Evolutionary conservation across 179 eudicot genomes (phyloP), one percentile per base, ranked within the genome.

Genomic region (Camellia oleifera): DNA sequence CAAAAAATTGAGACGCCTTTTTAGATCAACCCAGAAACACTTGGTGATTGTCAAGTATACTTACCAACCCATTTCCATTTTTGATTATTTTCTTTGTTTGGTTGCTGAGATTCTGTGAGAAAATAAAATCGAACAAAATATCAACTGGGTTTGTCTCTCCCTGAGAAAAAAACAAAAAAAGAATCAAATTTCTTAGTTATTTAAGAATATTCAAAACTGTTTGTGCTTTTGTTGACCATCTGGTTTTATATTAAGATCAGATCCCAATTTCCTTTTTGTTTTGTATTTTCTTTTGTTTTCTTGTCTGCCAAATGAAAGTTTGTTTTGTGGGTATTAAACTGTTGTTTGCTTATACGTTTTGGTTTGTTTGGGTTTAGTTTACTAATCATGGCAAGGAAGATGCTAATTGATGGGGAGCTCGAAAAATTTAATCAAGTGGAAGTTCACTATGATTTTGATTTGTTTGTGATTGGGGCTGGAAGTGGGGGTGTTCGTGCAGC

Each of bases 401-500:
- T 92, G 94, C 87, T 91, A 23, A 86, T 85, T 61, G 91, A 89
- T 72, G 97, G 95, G 76, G 94, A 90, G 79, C 74, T 71, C 78
- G 67, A 63, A 12, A 81, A 69, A 62, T 44, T 76, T 53, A 76
- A 50, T 42, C 88, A 86, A 60, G 88, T 80, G 23, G 87, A 81
- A 45, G 74, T 46, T 40, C 91, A 85, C 8, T 94, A 79, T 75
- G 99, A 96, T 69, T 96, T 96, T 79, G 99, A 96, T 89, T 88
- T 96, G 87, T 96, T 96, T 72, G 94, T 94, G 17, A 91, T 96
- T 70, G 99, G 99, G 26, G 99, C 99, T 53, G 99, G 99, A 12
- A 96, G 99, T 63, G 99, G 98, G 52, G 99, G 99, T 23, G 97
- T 92, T 86, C 97, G 98, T 40, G 98, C 98, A 58, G 81, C 97